Conservation (phyloP, 371 early-diverging fungal species). For the Coemansia sp. region DNA sequence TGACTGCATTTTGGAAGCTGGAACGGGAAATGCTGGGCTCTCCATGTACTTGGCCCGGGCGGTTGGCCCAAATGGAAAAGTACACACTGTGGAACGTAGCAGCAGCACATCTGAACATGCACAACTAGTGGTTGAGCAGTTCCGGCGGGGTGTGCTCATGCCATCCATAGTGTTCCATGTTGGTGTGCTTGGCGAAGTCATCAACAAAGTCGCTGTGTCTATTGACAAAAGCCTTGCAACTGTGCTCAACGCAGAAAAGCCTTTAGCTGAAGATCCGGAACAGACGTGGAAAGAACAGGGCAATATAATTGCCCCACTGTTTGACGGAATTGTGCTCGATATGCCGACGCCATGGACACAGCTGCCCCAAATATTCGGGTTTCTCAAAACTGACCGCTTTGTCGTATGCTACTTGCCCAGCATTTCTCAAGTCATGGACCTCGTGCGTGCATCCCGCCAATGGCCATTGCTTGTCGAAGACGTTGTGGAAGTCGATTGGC, state of each 20-base stretch:
- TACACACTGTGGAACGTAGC: constrained; percentile 67
- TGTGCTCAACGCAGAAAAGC: background rate
- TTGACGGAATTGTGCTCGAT: constrained; percentile 71
- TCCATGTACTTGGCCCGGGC: constrained; percentile 69
- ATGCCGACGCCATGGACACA: constrained; percentile 66
- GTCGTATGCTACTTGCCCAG: constrained; percentile 73
- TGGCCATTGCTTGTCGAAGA: constrained; percentile 60
- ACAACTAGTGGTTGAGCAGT: constrained; percentile 57
- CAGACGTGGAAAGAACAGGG: background rate
- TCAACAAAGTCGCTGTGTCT: constrained; percentile 9
- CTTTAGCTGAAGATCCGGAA: background rate
- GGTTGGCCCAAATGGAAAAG: constrained; percentile 55
- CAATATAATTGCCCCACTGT: constrained; percentile 31
- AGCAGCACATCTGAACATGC: constrained; percentile 59
- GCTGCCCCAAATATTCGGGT: constrained; percentile 54
- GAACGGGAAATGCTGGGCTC: constrained; percentile 74
- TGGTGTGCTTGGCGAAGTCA: constrained; percentile 55
- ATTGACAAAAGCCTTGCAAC: constrained; percentile 6
- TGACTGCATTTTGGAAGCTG: constrained; percentile 69
- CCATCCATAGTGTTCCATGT: constrained; percentile 56
- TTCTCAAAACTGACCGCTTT: constrained; percentile 65
- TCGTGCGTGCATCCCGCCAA: constrained; percentile 54
- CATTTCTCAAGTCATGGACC: constrained; percentile 71
- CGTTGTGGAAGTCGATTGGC: constrained; percentile 68
- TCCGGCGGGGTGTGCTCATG: constrained; percentile 60